Conservation (phyloP, 148 eudicot species). For the Drosera capensis region DNA sequence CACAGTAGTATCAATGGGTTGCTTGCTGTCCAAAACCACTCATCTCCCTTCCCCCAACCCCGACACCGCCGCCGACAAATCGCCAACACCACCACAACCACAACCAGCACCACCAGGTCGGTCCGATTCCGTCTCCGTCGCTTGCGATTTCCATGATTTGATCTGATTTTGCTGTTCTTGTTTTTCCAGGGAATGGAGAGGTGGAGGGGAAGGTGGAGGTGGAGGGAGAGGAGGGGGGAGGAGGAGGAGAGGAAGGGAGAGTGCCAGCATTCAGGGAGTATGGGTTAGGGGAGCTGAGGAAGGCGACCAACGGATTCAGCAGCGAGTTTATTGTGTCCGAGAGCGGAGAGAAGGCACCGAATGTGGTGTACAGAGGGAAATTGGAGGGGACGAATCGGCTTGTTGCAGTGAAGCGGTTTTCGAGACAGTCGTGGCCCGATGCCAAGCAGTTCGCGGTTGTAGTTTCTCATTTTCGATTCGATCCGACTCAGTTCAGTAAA, state of each 20-base stretch:
- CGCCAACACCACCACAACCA: constrained; percentile 16
- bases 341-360: constrained; percentile 46
- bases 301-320: constrained; percentile 39
- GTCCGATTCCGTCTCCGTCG: constrained; percentile 9
- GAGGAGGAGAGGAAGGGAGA: constrained; percentile 13
- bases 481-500: no score
- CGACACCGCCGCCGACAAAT: constrained; percentile 22
- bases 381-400: constrained; percentile 26
- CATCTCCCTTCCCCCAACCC: constrained; percentile 26
- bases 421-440: constrained; percentile 51
- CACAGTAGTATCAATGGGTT: constrained; percentile 20
- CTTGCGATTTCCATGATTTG: constrained; percentile 5
- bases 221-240: constrained; percentile 18
- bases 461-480: constrained; percentile 5
- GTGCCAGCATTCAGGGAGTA: constrained; percentile 30
- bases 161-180: neutral
- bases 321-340: constrained; percentile 42
- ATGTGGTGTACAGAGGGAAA: constrained; percentile 40
- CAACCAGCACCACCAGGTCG: constrained; percentile 1
- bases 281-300: constrained; percentile 25
- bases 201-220: constrained; percentile 13
- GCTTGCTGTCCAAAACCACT: constrained; percentile 46
- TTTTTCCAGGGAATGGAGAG: constrained; percentile 19
- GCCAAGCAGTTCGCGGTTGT: constrained; percentile 40
- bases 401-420: constrained; percentile 44